phyloP scores from a whole-genome alignment of 352 stramenopile genomes.

The Phytophthora boehmeriae region DNA sequence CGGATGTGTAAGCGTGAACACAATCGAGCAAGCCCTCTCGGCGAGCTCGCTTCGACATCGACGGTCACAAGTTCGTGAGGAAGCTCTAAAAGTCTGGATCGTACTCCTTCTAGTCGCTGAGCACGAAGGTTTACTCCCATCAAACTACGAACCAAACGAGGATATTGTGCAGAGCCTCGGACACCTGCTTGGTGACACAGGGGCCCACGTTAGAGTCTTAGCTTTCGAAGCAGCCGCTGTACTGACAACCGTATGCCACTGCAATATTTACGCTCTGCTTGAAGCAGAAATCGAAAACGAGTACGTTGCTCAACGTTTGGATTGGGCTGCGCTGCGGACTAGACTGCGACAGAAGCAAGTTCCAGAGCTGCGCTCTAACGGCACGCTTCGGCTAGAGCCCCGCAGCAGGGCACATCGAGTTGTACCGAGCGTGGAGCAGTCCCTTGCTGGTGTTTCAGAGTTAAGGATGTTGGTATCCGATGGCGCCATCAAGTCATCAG shows the following conservation, averaged over 20 bases:
- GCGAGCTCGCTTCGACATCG: slow-evolving; percentile 51
- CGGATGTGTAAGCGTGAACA: slow-evolving; percentile 19
- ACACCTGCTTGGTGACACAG: slow-evolving; percentile 56
- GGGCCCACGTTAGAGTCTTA: slow-evolving; percentile 42
- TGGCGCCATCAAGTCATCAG: slow-evolving; percentile 2
- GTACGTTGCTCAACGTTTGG: slow-evolving; percentile 52
- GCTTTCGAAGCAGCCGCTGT: slow-evolving; percentile 54
- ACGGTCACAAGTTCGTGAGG: slow-evolving; percentile 62
- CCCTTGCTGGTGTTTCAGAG: slow-evolving; percentile 45
- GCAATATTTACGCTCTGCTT: slow-evolving; percentile 52
- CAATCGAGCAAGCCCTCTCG: slow-evolving; percentile 35
- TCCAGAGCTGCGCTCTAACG: slow-evolving; percentile 43
- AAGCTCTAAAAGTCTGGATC: slow-evolving; percentile 65
- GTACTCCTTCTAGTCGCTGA: slow-evolving; percentile 45
- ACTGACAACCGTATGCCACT: slow-evolving; percentile 30
- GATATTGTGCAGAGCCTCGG: slow-evolving; percentile 47
- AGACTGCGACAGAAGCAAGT: slow-evolving; percentile 45
- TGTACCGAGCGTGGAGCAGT: slow-evolving; percentile 34
- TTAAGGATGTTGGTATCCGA: slow-evolving; percentile 36
- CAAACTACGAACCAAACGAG: slow-evolving; percentile 22
- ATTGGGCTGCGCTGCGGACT: slow-evolving; percentile 49
- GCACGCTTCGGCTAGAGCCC: slow-evolving; percentile 26
- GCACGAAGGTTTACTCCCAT: slow-evolving; percentile 22
- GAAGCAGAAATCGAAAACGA: slow-evolving; percentile 60
- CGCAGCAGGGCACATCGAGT: slow-evolving; percentile 6